Conservation (phyloP, 305 asterid genomes). For the Petunia hybrid region DNA sequence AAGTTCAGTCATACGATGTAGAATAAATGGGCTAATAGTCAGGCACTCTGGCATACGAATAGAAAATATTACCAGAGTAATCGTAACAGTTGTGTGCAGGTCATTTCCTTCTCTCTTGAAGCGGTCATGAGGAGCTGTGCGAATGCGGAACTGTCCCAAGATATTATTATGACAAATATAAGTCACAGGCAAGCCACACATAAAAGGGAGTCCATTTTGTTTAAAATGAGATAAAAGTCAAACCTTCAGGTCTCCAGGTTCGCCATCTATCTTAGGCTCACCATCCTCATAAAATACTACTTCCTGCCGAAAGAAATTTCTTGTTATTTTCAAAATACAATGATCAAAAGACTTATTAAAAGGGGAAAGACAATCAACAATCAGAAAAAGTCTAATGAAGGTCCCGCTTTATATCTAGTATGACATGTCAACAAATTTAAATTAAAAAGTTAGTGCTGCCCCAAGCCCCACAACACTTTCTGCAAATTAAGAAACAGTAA, state of each 20-base stretch:
- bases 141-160: slow-evolving; percentile 74
- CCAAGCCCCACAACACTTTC: background rate
- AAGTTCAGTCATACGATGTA: background rate
- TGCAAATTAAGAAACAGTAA: background rate
- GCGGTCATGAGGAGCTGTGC: slow-evolving; percentile 85
- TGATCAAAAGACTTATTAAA: background rate
- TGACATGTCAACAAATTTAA: background rate
- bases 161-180: slow-evolving; percentile 27
- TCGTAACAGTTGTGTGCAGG: slow-evolving; percentile 78
- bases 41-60: background rate
- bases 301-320: slow-evolving; percentile 58
- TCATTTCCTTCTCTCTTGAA: slow-evolving; percentile 91
- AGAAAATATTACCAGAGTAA: slow-evolving; percentile 68
- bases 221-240: slow-evolving; percentile 35
- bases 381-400: background rate
- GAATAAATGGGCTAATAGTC: background rate
- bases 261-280: slow-evolving; percentile 93
- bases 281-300: slow-evolving; percentile 92
- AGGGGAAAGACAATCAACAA: background rate
- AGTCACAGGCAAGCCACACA: slow-evolving; percentile 15
- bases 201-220: slow-evolving; percentile 11
- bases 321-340: background rate
- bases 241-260: slow-evolving; percentile 94
- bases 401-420: background rate
- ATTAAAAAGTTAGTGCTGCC: background rate